Conservation (phyloP, 2,329 filamentous ascomycete species). For the Cercospora zeae-maydis region DNA sequence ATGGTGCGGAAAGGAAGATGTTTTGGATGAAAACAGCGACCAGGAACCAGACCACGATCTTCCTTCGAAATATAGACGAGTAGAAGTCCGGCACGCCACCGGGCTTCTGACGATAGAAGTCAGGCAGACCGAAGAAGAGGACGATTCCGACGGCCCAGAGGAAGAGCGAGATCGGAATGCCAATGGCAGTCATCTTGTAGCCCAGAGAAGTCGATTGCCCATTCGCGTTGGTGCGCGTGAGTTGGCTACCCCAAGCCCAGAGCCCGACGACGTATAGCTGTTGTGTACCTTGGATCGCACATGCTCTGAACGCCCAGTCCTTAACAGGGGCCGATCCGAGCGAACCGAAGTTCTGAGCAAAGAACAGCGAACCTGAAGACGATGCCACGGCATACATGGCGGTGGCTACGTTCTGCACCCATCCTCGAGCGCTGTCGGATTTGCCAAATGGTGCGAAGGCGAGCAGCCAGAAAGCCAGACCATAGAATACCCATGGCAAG, state of each 20-base stretch:
- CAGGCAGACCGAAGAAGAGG: slow-evolving; percentile 60
- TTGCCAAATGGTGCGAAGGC: slow-evolving; percentile 57
- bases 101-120: slow-evolving; percentile 63
- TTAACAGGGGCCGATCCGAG: slow-evolving; percentile 55
- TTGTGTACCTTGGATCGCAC: slow-evolving; percentile 63
- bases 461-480: slow-evolving; percentile 60
- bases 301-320: slow-evolving; percentile 65
- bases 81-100: slow-evolving; percentile 65
- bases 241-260: slow-evolving; percentile 63
- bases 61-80: slow-evolving; percentile 57
- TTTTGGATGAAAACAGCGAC: slow-evolving; percentile 62
- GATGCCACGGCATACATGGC: slow-evolving; percentile 61
- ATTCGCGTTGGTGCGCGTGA: slow-evolving; percentile 46
- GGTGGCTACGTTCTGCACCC: slow-evolving; percentile 60
- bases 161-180: slow-evolving; percentile 55
- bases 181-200: slow-evolving; percentile 47
- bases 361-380: slow-evolving; percentile 61
- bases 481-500: slow-evolving; percentile 61
- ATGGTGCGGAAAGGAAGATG: slow-evolving; percentile 63
- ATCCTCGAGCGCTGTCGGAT: slow-evolving; percentile 43
- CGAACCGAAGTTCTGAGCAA: slow-evolving; percentile 60
- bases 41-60: slow-evolving; percentile 66
- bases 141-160: slow-evolving; percentile 56
- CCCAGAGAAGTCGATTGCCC: slow-evolving; percentile 37
- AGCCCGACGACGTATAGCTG: slow-evolving; percentile 62